Conservation (phyloP, 2,329 filamentous ascomycete genomes). For the Botrytis porri region DNA sequence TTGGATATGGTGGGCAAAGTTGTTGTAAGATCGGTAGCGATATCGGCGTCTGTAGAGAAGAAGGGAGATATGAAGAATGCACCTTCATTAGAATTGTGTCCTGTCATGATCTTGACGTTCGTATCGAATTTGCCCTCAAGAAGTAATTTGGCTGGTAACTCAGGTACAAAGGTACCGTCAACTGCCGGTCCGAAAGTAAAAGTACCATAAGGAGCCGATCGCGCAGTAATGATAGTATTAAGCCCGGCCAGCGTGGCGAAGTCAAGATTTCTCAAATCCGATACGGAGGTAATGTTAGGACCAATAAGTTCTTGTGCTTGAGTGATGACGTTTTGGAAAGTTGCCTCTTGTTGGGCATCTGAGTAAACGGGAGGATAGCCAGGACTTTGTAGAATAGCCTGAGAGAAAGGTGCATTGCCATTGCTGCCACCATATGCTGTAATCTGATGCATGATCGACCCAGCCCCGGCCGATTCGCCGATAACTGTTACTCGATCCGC, state of each 20-base stretch:
- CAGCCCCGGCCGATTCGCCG: conserved; percentile 51
- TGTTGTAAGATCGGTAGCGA: conserved; percentile 11
- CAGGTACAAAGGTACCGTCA: conserved; percentile 49
- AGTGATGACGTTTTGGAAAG: conserved; percentile 22
- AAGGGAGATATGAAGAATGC: conserved; percentile 33
- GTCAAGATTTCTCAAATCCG: conserved; percentile 11
- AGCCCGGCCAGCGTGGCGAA: conserved; percentile 21
- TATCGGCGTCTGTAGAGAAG: conserved; percentile 25
- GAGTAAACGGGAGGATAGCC: conserved; percentile 24
- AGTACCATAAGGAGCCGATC: conserved; percentile 39
- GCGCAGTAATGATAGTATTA: conserved; percentile 26
- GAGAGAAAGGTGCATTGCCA: conserved; percentile 43
- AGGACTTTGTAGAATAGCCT: conserved; percentile 38
- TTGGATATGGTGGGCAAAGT: conserved; percentile 29
- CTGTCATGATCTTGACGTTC: conserved; percentile 45
- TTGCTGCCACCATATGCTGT: conserved; percentile 48
- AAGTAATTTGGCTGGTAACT: conserved; percentile 45
- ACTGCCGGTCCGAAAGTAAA: conserved; percentile 46
- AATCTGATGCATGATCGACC: conserved; percentile 54
- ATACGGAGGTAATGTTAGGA: conserved; percentile 17
- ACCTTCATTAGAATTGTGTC: conserved; percentile 46
- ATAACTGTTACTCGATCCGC: conserved; percentile 48
- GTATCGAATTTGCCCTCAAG: conserved; percentile 45
- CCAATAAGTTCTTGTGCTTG: conserved; percentile 22
- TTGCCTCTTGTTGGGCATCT: conserved; percentile 17